Percentiles rank a stretch among this genome's conserved stretches.
These are phyloP conservation scores for Dentipellis fragilis DNA, from an alignment of 768 basidiomycete species.

Conservation along the genomic window DNA sequence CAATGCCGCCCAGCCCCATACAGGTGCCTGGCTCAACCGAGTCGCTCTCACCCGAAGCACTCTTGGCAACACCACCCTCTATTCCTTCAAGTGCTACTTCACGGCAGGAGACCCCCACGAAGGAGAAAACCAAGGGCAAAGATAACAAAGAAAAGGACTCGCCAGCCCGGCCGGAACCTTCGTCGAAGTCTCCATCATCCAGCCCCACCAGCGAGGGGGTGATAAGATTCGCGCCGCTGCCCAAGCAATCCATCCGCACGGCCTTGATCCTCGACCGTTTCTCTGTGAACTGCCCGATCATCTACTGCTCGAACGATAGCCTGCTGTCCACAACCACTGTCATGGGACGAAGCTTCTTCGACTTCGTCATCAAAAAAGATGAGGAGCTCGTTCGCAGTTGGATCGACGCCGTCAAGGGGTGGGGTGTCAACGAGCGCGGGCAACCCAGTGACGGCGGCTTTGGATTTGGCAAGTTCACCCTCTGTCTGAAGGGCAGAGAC, in stretches of 20 bases:
- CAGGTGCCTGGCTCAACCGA: constrained; percentile 4
- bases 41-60: background rate
- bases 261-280: constrained; percentile 81
- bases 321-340: constrained; percentile 48
- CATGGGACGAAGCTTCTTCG: constrained; percentile 62
- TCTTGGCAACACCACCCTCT: background rate
- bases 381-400: constrained; percentile 60
- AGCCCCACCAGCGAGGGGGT: constrained; percentile 2
- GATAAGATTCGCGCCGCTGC: constrained; percentile 52
- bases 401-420: constrained; percentile 71
- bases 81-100: background rate
- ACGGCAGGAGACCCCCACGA: background rate
- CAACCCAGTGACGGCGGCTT: constrained; percentile 81
- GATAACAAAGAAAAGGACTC: background rate
- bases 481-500: constrained; percentile 51
- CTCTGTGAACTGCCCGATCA: constrained; percentile 49
- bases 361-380: constrained; percentile 58
- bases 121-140: background rate
- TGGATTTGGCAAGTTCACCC: constrained; percentile 63
- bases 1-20: constrained; percentile 39
- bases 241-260: constrained; percentile 62
- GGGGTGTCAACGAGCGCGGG: constrained; percentile 79
- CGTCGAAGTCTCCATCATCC: constrained; percentile 1
- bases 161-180: background rate
- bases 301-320: constrained; percentile 68